Evolutionary conservation across 208 protist species (phyloP).

Genomic region (Acanthamoeba quina): DNA sequence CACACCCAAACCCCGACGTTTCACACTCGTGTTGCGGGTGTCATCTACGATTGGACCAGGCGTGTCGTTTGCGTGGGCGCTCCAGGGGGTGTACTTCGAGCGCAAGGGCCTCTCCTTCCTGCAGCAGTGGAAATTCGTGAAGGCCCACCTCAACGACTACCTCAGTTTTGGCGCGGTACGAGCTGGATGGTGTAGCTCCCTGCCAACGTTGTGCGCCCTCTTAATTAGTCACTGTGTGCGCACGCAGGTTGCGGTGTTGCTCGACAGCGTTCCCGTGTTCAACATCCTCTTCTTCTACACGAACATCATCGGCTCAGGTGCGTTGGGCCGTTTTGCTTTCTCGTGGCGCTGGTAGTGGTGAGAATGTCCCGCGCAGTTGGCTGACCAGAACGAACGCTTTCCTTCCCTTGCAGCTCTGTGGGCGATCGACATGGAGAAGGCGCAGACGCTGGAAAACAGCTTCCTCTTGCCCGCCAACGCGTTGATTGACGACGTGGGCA

Average conservation of each 20-base stretch:
- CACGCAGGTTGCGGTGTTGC: background rate
- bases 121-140: background rate
- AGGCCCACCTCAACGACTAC: background rate
- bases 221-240: background rate
- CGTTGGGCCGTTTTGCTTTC: background rate
- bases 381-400: background rate
- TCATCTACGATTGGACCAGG: background rate
- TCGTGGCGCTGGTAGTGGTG: background rate
- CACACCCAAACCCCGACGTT: no score
- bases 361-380: background rate
- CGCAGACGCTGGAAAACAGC: background rate
- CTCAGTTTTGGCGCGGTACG: background rate
- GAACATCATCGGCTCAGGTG: constrained; percentile 41
- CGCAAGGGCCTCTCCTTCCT: constrained; percentile 6
- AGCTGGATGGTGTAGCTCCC: background rate
- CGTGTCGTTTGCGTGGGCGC: background rate
- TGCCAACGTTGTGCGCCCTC: background rate
- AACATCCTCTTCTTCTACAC: constrained; percentile 20
- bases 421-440: background rate
- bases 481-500: background rate
- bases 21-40: no score
- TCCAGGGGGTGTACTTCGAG: constrained; percentile 17
- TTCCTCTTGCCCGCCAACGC: background rate
- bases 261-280: constrained; percentile 5
- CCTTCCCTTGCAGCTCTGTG: background rate